Percentiles rank a stretch among this genome's conserved stretches.
These are phyloP conservation scores for Sarocladium strictum DNA, from an alignment of 2,329 filamentous ascomycete species.

Conservation along the genomic window DNA sequence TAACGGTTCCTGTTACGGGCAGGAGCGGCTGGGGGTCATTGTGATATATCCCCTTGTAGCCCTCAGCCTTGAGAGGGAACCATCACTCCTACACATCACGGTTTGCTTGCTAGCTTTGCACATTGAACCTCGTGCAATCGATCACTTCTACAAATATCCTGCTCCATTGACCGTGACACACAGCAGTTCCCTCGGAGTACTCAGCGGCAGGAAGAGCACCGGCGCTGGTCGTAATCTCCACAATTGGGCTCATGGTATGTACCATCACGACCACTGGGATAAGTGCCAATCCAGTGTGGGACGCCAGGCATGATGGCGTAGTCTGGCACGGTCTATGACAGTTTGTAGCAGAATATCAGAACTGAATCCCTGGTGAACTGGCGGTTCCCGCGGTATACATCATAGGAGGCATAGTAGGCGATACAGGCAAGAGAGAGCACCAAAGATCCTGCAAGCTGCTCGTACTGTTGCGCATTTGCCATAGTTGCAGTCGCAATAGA, in stretches of 20 bases:
- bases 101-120: no score
- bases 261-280: slow-evolving; percentile 16
- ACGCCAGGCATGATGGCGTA: slow-evolving; percentile 13
- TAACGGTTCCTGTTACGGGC: background rate
- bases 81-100: no score
- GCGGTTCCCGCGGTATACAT: no score
- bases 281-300: slow-evolving; percentile 17
- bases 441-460: background rate
- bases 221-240: slow-evolving; percentile 15
- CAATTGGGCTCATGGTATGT: slow-evolving; percentile 16
- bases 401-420: no score
- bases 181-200: slow-evolving; percentile 9
- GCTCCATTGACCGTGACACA: slow-evolving; percentile 9
- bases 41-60: no score
- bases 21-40: background rate
- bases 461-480: background rate
- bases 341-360: background rate
- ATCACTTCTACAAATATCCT: no score
- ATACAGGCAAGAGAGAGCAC: no score
- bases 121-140: no score
- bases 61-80: no score
- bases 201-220: slow-evolving; percentile 11
- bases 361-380: background rate
- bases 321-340: slow-evolving; percentile 14
- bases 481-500: background rate